Base-by-base conservation (phyloP, 805 yeast genomes). In the Saccharomycopsis sp. region DNA sequence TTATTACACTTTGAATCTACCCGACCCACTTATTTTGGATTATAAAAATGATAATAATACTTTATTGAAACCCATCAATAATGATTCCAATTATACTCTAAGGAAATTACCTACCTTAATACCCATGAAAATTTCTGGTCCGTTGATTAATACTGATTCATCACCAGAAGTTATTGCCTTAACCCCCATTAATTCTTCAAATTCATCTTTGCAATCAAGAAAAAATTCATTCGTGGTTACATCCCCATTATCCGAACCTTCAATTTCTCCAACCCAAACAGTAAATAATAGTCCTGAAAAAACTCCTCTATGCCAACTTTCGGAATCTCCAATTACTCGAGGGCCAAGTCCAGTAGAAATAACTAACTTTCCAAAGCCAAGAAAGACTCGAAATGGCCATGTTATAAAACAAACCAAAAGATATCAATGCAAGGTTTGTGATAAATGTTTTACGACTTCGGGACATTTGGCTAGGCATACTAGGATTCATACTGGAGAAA, bases 391-490 rank as follows among this genome's bases (percentile, higher is more conserved):
- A n/a, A n/a, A n/a, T n/a, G n/a, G 13, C 30, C 5, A 14, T 25
- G 29, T 20, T 30, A 27, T 31, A 2, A 42, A 43, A 29, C 40
- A 46, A 21, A 21, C 33, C 21, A 46, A 46, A 13, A 72, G 64
- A 45, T 76, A 77, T 52, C 59, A 59, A 18, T 78, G 85, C 51
- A 70, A 70, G 47, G 63, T 63, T 0, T 80, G 88, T 51, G 57
- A 62, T 1, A 67, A 79, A 41, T 63, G 72, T 3, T 84, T 86
- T 54, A 85, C 95, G 1, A 85, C 95, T 0, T 81, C 92, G 4
- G 95, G 95, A 13, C 96, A 88, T 59, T 65, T 88, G 48, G 95
- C 95, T 5, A 70, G 95, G 48, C 96, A 88, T 58, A 70, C 79
- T 47, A 65, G 96, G 37, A 84, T 87, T 26, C 96, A 88, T 58